These are phyloP conservation scores for Neoscytalidium dimidiatum DNA, from an alignment of 2,329 filamentous ascomycete genomes.

Conservation along the genomic window DNA sequence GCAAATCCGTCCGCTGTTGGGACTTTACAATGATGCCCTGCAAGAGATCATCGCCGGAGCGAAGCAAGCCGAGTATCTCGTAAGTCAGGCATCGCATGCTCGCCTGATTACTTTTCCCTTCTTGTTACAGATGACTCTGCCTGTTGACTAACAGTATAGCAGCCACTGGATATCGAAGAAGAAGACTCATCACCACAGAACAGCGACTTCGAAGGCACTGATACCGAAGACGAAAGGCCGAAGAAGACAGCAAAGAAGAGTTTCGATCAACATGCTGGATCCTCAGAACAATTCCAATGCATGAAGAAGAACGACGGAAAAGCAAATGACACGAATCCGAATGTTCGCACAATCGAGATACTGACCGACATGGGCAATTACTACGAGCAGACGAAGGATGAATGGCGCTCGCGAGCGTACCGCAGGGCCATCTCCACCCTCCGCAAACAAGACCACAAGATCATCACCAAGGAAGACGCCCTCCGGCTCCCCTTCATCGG, in stretches of 20 bases:
- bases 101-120: not conserved
- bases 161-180: slow-evolving; percentile 43
- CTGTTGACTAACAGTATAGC: not conserved
- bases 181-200: slow-evolving; percentile 32
- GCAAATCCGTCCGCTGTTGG: not conserved
- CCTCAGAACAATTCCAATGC: slow-evolving; percentile 53
- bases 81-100: not conserved
- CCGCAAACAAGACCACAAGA: slow-evolving; percentile 62
- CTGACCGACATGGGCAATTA: slow-evolving; percentile 78
- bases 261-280: slow-evolving; percentile 19
- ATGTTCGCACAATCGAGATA: slow-evolving; percentile 72
- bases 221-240: slow-evolving; percentile 29
- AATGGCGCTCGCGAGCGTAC: slow-evolving; percentile 76
- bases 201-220: slow-evolving; percentile 28
- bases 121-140: not conserved
- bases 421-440: slow-evolving; percentile 75
- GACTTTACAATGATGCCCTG: not conserved
- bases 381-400: slow-evolving; percentile 73
- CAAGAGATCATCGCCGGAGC: slow-evolving; percentile 2
- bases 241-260: slow-evolving; percentile 25
- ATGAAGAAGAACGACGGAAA: slow-evolving; percentile 58
- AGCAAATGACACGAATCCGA: slow-evolving; percentile 61
- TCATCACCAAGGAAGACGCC: slow-evolving; percentile 72
- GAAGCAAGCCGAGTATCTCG: not conserved
- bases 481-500: slow-evolving; percentile 69